Evolutionary conservation across 2,329 filamentous ascomycete species (phyloP), one percentile per base, ranked within the genome.

Genomic region (Magnaporthiopsis incrustans): DNA sequence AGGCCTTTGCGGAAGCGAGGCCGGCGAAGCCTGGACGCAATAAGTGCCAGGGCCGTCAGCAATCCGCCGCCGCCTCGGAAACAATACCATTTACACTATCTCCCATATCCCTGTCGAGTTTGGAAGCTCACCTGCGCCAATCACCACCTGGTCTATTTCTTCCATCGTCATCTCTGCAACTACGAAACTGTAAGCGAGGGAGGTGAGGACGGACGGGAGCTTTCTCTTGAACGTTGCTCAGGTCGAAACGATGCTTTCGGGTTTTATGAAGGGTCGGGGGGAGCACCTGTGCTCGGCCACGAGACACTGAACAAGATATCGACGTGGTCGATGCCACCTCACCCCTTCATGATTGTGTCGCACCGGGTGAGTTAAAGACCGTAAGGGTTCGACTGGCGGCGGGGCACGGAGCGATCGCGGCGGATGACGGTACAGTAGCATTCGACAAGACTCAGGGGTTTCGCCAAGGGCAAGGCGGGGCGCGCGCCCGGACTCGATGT

Each of bases 1-100:
- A 86, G 27, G 84, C 84, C 73, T 88, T 88, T 60, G 87, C 84
- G 26, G 82, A 80, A 1, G 79, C 81, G 38, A 90, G 77, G 27
- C 88, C 88, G 62, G 66, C 70, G 63, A 72, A 68, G 60, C 73
- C 72, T 73, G 50, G 32, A 27, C 25, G 57, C n/a, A n/a, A n/a
- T n/a, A n/a, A 33, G 32, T 10, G 32, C 57, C 33, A n/a, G 33
- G 12, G 57, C 38, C 61, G 62, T 62, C 22, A 57, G 33, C 30
- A 57, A 35, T 22, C 2, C 44, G n/a, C 22, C n/a, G 4, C 10
- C 4, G 44, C n/a, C 44, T 10, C 18, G 3, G 44, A 50, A 1
- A 2, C 18, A 22, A 22, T n/a, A 22, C 22, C 14, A 4, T n/a
- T 61, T n/a, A 30, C 57, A 14, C 56, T 35, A 6, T 33, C 57